Conservation (phyloP, 352 stramenopile genomes). For the Phytophthora quininea region DNA sequence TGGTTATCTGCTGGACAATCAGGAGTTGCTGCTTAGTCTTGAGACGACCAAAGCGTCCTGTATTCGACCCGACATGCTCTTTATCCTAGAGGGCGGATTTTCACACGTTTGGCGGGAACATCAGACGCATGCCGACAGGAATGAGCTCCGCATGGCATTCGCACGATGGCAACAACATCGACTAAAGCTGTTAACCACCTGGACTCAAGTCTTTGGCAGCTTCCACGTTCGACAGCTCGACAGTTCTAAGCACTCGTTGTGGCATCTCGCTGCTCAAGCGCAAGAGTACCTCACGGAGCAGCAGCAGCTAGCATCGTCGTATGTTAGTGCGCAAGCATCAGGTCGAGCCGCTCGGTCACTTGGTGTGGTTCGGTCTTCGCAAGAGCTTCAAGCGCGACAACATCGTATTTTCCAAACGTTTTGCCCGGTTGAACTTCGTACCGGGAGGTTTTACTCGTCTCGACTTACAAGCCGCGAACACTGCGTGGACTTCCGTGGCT, state of each 20-base stretch:
- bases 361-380: constrained; percentile 38
- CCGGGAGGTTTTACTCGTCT: constrained; percentile 39
- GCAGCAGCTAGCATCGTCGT: constrained; percentile 35
- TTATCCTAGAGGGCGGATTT: constrained; percentile 52
- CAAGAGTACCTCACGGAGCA: constrained; percentile 37
- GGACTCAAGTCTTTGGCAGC: constrained; percentile 49
- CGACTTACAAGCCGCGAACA: constrained; percentile 32
- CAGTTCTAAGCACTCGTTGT: constrained; percentile 45
- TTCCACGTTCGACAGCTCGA: constrained; percentile 59
- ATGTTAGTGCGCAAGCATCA: constrained; percentile 24
- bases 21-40: constrained; percentile 43
- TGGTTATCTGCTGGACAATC: constrained; percentile 42
- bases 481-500: constrained; percentile 49
- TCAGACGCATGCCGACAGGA: neutral
- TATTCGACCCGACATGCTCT: constrained; percentile 56
- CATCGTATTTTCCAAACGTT: constrained; percentile 54
- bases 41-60: neutral
- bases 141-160: constrained; percentile 33
- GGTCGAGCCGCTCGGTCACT: constrained; percentile 22
- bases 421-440: constrained; percentile 64
- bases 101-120: constrained; percentile 33
- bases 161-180: constrained; percentile 48
- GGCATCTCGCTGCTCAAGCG: constrained; percentile 42
- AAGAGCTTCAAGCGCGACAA: constrained; percentile 28
- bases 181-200: constrained; percentile 54